These are phyloP conservation scores for Ophiostoma sp. DNA, from an alignment of 2,329 filamentous ascomycete species.

Conservation along the genomic window DNA sequence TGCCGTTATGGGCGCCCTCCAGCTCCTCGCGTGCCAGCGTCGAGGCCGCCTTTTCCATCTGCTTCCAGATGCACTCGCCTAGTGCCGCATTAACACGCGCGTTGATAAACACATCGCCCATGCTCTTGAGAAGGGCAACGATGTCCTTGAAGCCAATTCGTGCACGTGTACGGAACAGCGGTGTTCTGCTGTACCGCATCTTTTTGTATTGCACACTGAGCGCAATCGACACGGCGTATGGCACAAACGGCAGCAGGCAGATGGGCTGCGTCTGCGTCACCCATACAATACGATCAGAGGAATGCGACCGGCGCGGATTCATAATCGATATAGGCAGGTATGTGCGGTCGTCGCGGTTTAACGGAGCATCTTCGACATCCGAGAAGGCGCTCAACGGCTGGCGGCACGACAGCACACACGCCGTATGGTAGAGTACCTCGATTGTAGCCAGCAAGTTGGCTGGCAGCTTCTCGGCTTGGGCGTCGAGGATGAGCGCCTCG, in stretches of 20 bases:
- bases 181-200: conserved; percentile 55
- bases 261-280: conserved; percentile 49
- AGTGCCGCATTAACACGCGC: conserved; percentile 49
- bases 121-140: conserved; percentile 47
- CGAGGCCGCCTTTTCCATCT: conserved; percentile 51
- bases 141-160: conserved; percentile 51
- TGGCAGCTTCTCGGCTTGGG: conserved; percentile 46
- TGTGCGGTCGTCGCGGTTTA: conserved; percentile 36
- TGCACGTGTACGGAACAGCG: conserved; percentile 54
- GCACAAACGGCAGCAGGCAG: conserved; percentile 53
- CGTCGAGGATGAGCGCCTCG: conserved; percentile 52
- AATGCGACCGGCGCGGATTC: conserved; percentile 53
- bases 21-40: conserved; percentile 33
- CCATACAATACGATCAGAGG: conserved; percentile 52
- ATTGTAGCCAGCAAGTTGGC: conserved; percentile 50
- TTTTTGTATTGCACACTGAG: conserved; percentile 59
- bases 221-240: conserved; percentile 56
- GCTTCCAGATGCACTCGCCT: conserved; percentile 49
- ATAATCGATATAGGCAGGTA: conserved; percentile 43
- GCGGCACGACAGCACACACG: conserved; percentile 58
- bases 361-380: conserved; percentile 29
- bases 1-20: conserved; percentile 6
- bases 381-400: conserved; percentile 36
- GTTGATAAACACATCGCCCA: conserved; percentile 55
- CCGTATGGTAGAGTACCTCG: conserved; percentile 59